Evolutionary conservation across 2,329 filamentous ascomycete species (phyloP), one percentile per base, ranked within the genome.

Genomic region (Cladorrhinum sp.): DNA sequence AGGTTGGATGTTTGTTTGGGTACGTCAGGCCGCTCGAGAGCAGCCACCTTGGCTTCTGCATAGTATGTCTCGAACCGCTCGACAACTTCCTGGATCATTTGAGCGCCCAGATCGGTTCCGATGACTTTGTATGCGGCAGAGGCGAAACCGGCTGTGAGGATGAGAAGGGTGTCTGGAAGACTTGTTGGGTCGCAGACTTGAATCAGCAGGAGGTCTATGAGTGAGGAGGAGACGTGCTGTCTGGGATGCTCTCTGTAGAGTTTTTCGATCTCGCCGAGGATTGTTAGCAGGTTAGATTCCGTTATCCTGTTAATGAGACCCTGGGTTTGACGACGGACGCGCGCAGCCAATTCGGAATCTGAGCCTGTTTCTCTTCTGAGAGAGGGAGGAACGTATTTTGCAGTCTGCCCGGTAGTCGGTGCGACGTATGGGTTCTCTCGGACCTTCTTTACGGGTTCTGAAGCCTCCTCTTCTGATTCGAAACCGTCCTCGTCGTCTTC

Each of bases 251-350:
- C 86, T 58, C 88, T 84, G 72, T 98, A 99, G 1, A 98, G 78
- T 63, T 88, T 86, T 71, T 96, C 92, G 30, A 96, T 82, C 18
- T 96, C 90, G 49, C 84, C 83, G 2, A 97, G 78, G 57, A 98
- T 96, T 1, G 91, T 89, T 5, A 96, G 75, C 64, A 99, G 80
- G 68, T 95, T 98, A 39, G 92, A 87, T 71, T 98, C 94, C 0
- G 95, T 97, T 30, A 99, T 81, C 71, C 94, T 89, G 74, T 99
- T 99, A 71, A 99, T 83, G 18, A 95, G 82, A 71, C 95, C 94
- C 72, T 98, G 92, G 0, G 91, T 81, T 70, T 96, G 91, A 64
- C 91, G 86, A 61, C 87, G 86, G 55, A 99, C 78, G 42, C 89
- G 86, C 12, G 80, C 80, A 53, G 90, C 79, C 48, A 83, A 79